Conservation (phyloP, 2,329 filamentous ascomycete species). For the Leptographium flavum region DNA sequence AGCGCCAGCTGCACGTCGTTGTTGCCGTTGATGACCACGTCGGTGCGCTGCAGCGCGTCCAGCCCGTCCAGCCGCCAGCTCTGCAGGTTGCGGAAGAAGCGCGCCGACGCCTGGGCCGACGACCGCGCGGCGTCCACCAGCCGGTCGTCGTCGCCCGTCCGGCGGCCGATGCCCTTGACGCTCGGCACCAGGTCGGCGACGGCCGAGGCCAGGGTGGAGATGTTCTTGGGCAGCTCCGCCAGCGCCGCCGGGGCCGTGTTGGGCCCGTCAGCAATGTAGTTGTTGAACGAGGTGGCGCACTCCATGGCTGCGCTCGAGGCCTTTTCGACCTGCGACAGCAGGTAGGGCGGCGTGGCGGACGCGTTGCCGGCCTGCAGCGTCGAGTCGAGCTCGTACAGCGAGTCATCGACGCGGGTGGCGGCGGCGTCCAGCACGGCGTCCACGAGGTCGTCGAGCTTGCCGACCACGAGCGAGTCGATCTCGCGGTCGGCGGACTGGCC, state of each 20-base stretch:
- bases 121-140: slow-evolving; percentile 70
- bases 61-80: slow-evolving; percentile 88
- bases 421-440: slow-evolving; percentile 91
- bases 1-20: slow-evolving; percentile 91
- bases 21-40: slow-evolving; percentile 95
- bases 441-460: slow-evolving; percentile 94
- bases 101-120: slow-evolving; percentile 74
- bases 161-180: slow-evolving; percentile 84
- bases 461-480: slow-evolving; percentile 76
- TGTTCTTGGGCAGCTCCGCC: slow-evolving; percentile 74
- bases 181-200: slow-evolving; percentile 91
- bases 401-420: slow-evolving; percentile 87
- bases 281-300: slow-evolving; percentile 96
- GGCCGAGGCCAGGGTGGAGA: slow-evolving; percentile 79
- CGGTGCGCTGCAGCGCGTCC: slow-evolving; percentile 82
- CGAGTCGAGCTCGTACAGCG: slow-evolving; percentile 91
- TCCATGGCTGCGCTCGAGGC: slow-evolving; percentile 88
- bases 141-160: slow-evolving; percentile 93
- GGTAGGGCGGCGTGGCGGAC: slow-evolving; percentile 87
- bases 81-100: slow-evolving; percentile 88
- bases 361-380: slow-evolving; percentile 98
- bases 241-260: slow-evolving; percentile 48
- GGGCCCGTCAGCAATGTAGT: slow-evolving; percentile 92
- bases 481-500: slow-evolving; percentile 70
- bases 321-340: slow-evolving; percentile 94